Evolutionary conservation across 2,329 filamentous ascomycete species (phyloP).

Genomic region (Atkinsonella hypoxylon): DNA sequence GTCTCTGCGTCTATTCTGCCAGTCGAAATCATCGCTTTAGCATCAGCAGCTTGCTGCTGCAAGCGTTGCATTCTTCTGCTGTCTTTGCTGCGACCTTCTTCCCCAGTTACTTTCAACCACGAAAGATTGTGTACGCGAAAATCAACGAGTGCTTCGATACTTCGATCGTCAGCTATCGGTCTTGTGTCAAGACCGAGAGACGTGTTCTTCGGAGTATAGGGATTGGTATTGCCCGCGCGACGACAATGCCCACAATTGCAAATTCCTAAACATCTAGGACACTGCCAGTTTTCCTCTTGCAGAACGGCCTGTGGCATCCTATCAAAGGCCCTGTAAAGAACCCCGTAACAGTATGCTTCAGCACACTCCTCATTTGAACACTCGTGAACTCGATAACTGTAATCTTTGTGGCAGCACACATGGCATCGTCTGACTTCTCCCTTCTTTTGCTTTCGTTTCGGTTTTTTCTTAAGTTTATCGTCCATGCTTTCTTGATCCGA

Average conservation of each 20-base stretch:
- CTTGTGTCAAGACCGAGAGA: conserved; percentile 84
- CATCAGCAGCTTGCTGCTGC: conserved; percentile 43
- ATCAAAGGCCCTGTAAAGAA: conserved; percentile 82
- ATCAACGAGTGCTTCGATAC: conserved; percentile 81
- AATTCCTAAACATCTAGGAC: conserved; percentile 72
- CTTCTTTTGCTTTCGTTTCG: conserved; percentile 39
- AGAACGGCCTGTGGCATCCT: conserved; percentile 74
- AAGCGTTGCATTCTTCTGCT: conserved; percentile 45
- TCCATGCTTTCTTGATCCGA: conserved; percentile 50
- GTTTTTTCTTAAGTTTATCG: conserved; percentile 48
- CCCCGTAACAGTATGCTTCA: conserved; percentile 83
- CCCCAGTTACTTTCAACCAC: conserved; percentile 57
- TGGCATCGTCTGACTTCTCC: conserved; percentile 58
- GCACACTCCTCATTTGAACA: conserved; percentile 61
- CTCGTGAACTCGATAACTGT: conserved; percentile 71
- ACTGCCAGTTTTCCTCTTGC: conserved; percentile 74
- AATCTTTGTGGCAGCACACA: conserved; percentile 69
- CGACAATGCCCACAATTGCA: conserved; percentile 82
- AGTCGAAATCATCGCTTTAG: conserved; percentile 38
- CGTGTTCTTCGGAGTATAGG: conserved; percentile 80
- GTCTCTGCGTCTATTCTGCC: conserved; percentile 16
- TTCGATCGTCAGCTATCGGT: conserved; percentile 80
- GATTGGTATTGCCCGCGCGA: conserved; percentile 49
- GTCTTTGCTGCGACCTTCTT: conserved; percentile 44
- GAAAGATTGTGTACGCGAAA: conserved; percentile 79